These are phyloP conservation scores for Astrothelium macrocarpum DNA, from an alignment of 495 filamentous ascomycete species.

Conservation along the genomic window DNA sequence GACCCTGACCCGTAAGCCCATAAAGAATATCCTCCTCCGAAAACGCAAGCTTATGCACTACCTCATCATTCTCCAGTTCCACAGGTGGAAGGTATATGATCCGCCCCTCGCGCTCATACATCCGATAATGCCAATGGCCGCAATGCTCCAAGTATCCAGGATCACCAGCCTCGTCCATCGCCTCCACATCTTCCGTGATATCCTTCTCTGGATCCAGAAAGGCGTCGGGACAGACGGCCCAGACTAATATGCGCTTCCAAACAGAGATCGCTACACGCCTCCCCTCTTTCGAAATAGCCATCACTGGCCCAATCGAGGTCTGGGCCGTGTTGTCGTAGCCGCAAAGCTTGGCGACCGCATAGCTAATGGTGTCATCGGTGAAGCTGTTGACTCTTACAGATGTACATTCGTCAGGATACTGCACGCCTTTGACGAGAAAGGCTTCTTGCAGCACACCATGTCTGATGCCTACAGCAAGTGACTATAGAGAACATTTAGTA, in stretches of 20 bases:
- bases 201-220: neutral
- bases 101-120: neutral
- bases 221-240: neutral
- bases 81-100: neutral
- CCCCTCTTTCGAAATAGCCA: neutral
- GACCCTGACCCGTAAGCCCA: neutral
- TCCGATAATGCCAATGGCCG: neutral
- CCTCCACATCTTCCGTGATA: neutral
- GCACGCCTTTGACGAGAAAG: neutral
- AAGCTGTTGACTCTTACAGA: neutral
- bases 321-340: neutral
- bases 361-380: neutral
- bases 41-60: neutral
- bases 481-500: neutral
- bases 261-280: neutral
- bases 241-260: neutral
- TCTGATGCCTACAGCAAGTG: neutral
- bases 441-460: neutral
- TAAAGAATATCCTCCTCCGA: neutral
- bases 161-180: neutral
- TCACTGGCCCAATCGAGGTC: neutral
- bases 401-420: neutral
- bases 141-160: neutral
- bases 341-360: neutral
- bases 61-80: neutral